phyloP scores from a whole-genome alignment of 2,329 filamentous ascomycete species.

The Sarocladium strictum region DNA sequence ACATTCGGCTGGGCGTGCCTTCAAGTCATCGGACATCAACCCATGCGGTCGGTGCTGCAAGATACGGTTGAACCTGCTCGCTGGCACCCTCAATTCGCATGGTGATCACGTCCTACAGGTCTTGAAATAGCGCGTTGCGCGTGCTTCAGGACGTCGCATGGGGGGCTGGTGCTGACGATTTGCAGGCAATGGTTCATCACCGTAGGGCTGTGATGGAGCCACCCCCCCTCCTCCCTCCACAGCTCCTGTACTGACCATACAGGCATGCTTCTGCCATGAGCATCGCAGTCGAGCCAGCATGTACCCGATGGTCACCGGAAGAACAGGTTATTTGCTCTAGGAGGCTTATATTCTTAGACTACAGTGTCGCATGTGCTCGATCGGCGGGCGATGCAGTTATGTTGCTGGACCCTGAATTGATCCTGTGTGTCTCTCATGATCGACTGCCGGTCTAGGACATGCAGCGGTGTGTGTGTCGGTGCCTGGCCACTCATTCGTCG shows the following conservation, averaged over 20 bases:
- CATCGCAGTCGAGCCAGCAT: neutral
- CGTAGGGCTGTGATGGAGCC: constrained; percentile 6
- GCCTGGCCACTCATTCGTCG: neutral
- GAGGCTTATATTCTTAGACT: neutral
- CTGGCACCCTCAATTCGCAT: neutral
- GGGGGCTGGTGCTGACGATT: constrained; percentile 8
- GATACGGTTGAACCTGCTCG: neutral
- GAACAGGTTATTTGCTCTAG: neutral
- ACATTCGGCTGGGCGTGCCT: neutral
- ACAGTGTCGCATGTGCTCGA: no score
- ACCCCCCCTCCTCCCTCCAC: neutral
- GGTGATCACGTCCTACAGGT: neutral
- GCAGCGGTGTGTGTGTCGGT: neutral
- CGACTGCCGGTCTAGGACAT: constrained; percentile 7
- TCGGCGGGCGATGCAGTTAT: no score
- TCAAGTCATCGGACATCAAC: neutral
- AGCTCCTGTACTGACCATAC: neutral
- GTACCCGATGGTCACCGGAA: neutral
- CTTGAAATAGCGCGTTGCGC: neutral
- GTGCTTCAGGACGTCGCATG: neutral
- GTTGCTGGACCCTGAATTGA: constrained; percentile 2
- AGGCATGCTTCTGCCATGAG: neutral
- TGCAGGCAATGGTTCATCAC: neutral
- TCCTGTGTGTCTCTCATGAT: constrained; percentile 1
- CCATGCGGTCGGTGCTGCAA: neutral